phyloP scores from a whole-genome alignment of 768 basidiomycete genomes.

The Mycena rosella region DNA sequence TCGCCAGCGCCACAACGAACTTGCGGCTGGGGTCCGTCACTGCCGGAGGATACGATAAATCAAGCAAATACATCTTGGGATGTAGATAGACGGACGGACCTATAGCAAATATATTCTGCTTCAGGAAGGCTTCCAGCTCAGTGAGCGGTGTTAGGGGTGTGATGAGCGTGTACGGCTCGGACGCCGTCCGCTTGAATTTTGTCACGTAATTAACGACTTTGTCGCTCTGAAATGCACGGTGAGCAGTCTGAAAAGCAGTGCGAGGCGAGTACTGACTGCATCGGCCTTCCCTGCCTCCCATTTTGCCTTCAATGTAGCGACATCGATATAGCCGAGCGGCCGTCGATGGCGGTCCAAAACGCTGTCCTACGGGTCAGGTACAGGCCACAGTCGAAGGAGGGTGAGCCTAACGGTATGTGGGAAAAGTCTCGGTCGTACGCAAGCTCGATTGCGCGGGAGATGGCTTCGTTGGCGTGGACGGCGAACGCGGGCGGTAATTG shows the following conservation, averaged over 20 bases:
- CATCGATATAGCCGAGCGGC: slow-evolving; percentile 89
- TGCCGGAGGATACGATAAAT: slow-evolving; percentile 45
- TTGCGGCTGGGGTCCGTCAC: slow-evolving; percentile 88
- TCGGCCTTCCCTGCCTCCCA: slow-evolving; percentile 83
- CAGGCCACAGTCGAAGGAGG: not conserved
- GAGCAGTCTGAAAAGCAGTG: not conserved
- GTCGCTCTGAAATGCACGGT: slow-evolving; percentile 64
- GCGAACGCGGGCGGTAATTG: slow-evolving; percentile 92
- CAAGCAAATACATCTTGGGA: not conserved
- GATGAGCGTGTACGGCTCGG: slow-evolving; percentile 81
- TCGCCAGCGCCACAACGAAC: slow-evolving; percentile 87
- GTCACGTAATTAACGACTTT: slow-evolving; percentile 79
- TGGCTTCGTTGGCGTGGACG: slow-evolving; percentile 76
- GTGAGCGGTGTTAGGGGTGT: slow-evolving; percentile 84
- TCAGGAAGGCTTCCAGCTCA: slow-evolving; percentile 86
- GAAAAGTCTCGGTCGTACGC: slow-evolving; percentile 97
- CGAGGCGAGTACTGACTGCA: slow-evolving; percentile 62
- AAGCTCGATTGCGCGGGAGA: slow-evolving; percentile 83
- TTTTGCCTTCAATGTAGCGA: slow-evolving; percentile 76
- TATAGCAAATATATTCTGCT: slow-evolving; percentile 79
- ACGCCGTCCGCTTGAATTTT: slow-evolving; percentile 75
- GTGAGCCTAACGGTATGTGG: slow-evolving; percentile 79
- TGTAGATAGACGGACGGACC: slow-evolving; percentile 55
- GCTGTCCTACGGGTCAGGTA: slow-evolving; percentile 51
- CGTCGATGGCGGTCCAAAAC: slow-evolving; percentile 79